A percentile compares a stretch with the other conserved stretches of the same genome.
These are phyloP conservation scores for Ganoderma lucidum DNA, from an alignment of 1,284 basidiomycete species.

Conservation along the genomic window DNA sequence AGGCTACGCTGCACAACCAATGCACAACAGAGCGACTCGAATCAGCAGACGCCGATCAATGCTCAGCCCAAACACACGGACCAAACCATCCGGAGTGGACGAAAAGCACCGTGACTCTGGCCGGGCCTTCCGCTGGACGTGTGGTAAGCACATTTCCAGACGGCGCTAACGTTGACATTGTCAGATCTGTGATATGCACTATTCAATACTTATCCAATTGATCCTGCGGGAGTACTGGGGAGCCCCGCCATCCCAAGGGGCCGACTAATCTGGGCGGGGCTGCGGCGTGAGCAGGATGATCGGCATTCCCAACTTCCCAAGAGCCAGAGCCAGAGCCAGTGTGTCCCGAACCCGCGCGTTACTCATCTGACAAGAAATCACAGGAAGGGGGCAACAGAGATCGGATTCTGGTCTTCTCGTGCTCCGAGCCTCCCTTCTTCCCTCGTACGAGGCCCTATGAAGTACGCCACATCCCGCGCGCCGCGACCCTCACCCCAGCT, in stretches of 20 bases:
- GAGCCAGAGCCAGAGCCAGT: not conserved
- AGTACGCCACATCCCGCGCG: constrained; percentile 1
- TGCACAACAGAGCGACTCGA: not conserved
- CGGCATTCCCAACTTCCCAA: constrained; percentile 7
- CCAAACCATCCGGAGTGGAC: not conserved
- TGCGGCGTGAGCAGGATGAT: constrained; percentile 14
- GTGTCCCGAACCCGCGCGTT: constrained; percentile 19
- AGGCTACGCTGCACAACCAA: not conserved
- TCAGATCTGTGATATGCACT: constrained; percentile 23
- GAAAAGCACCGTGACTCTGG: not conserved
- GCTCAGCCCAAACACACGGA: not conserved
- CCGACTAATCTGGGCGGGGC: too few relatives aligned
- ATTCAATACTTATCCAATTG: not conserved
- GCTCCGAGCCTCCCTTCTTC: constrained; percentile 7
- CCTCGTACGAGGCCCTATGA: constrained; percentile 23
- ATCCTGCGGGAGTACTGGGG: constrained; percentile 7
- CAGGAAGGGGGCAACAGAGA: constrained; percentile 7
- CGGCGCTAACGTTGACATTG: not conserved
- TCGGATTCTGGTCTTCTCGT: constrained; percentile 22
- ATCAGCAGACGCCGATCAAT: not conserved
- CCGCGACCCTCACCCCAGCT: not conserved
- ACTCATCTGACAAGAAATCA: constrained; percentile 1
- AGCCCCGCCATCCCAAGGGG: too few relatives aligned
- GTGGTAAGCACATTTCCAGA: not conserved
- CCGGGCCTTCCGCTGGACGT: not conserved